phyloP scores from a whole-genome alignment of 2,329 filamentous ascomycete genomes.

The Ceratocystis alfenasii region DNA sequence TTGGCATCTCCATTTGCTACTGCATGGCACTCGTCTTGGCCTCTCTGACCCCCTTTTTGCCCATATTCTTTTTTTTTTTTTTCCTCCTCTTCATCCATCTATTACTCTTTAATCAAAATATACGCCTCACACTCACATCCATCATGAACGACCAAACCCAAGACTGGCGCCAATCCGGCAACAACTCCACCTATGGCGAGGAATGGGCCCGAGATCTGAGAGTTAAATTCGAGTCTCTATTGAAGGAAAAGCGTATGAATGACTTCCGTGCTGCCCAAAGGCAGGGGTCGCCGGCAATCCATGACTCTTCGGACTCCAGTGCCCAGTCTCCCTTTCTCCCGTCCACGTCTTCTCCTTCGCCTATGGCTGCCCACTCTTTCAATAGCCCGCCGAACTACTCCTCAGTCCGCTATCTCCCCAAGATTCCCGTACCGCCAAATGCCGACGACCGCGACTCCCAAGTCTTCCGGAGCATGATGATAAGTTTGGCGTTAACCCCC shows the following conservation, averaged over 20 bases:
- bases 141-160: conserved; percentile 19
- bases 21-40: conserved; percentile 22
- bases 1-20: neutral
- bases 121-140: conserved; percentile 1
- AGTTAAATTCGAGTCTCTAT: conserved; percentile 71
- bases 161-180: conserved; percentile 18
- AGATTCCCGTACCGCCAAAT: conserved; percentile 60
- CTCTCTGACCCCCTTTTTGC: conserved; percentile 17
- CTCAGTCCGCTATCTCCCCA: conserved; percentile 40
- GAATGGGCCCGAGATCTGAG: conserved; percentile 68
- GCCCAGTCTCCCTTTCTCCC: conserved; percentile 33
- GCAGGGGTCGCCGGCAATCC: conserved; percentile 43
- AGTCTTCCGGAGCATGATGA: conserved; percentile 69
- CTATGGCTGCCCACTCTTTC: conserved; percentile 31
- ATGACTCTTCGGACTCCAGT: conserved; percentile 25
- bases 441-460: conserved; percentile 52
- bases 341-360: conserved; percentile 35
- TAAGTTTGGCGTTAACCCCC: conserved; percentile 76
- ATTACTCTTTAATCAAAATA: conserved; percentile 14
- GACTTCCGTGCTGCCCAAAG: conserved; percentile 48
- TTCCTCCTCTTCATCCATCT: neutral
- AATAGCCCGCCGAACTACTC: conserved; percentile 38
- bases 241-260: conserved; percentile 78
- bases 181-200: conserved; percentile 46
- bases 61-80: neutral